These are phyloP conservation scores for Plasmodium falciparum DNA, from an alignment of 169 alveolate species.

Conservation along the genomic window DNA sequence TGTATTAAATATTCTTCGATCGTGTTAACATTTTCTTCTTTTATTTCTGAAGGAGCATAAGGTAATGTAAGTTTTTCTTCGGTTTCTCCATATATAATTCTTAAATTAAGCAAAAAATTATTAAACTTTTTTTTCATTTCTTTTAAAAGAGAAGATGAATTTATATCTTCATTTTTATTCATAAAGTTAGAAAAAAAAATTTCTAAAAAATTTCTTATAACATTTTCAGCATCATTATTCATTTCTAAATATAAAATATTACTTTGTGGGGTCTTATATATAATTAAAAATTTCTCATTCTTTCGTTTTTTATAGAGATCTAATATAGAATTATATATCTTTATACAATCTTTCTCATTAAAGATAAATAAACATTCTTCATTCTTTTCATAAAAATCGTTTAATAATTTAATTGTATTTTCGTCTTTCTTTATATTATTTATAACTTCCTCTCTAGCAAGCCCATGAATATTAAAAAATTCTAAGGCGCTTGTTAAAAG, in stretches of 20 bases:
- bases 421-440: constrained; percentile 45
- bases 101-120: constrained; percentile 68
- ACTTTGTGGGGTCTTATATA: constrained; percentile 42
- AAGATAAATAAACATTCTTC: constrained; percentile 61
- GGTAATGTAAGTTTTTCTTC: constrained; percentile 64
- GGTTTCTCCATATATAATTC: constrained; percentile 50
- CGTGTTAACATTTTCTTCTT: constrained; percentile 35
- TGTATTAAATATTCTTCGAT: constrained; percentile 69
- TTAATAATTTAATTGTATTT: constrained; percentile 14
- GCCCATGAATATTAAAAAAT: constrained; percentile 35
- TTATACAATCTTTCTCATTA: constrained; percentile 45
- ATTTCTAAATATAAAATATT: constrained; percentile 44
- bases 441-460: constrained; percentile 31
- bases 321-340: constrained; percentile 34
- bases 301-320: constrained; percentile 42
- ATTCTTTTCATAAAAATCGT: constrained; percentile 7
- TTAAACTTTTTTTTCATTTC: constrained; percentile 74
- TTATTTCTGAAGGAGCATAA: constrained; percentile 47
- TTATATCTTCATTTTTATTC: constrained; percentile 70
- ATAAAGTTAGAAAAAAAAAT: constrained; percentile 63
- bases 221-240: constrained; percentile 76
- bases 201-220: constrained; percentile 56
- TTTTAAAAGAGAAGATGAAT: constrained; percentile 49
- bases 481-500: constrained; percentile 18
- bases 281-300: constrained; percentile 53